phyloP scores from a whole-genome alignment of 2,329 filamentous ascomycete genomes.

The Biscogniauxia sp. region DNA sequence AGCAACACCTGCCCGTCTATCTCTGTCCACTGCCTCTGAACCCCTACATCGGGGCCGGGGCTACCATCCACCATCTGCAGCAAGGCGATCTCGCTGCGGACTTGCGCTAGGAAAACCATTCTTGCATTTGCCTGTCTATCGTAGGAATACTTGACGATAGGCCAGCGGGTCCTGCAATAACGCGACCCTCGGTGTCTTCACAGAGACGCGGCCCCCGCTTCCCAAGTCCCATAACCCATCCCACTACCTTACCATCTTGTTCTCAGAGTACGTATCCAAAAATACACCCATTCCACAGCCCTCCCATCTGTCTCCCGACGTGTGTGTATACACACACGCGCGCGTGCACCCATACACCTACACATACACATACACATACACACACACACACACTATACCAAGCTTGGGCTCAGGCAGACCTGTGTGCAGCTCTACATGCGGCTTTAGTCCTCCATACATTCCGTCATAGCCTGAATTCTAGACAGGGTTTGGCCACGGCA shows the following conservation, averaged over 20 bases:
- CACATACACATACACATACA: constrained; percentile 1
- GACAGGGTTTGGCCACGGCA: constrained; percentile 36
- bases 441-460: constrained; percentile 28
- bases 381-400: constrained; percentile 1
- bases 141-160: constrained; percentile 7
- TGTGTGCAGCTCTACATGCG: constrained; percentile 20
- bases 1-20: too few species aligned
- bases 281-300: neutral
- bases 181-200: constrained; percentile 35
- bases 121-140: neutral
- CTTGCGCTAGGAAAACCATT: constrained; percentile 20
- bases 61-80: constrained; percentile 21
- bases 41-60: neutral
- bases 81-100: constrained; percentile 32
- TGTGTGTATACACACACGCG: neutral
- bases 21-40: neutral
- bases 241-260: constrained; percentile 28
- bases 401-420: constrained; percentile 1
- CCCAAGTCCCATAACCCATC: constrained; percentile 12
- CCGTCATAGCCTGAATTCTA: constrained; percentile 48
- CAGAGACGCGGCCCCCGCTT: constrained; percentile 23
- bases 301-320: neutral
- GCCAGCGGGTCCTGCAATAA: constrained; percentile 35
- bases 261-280: constrained; percentile 1
- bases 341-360: constrained; percentile 2